Evolutionary conservation across 1,284 basidiomycete species (phyloP).

Genomic region (Athelia psychrophila): DNA sequence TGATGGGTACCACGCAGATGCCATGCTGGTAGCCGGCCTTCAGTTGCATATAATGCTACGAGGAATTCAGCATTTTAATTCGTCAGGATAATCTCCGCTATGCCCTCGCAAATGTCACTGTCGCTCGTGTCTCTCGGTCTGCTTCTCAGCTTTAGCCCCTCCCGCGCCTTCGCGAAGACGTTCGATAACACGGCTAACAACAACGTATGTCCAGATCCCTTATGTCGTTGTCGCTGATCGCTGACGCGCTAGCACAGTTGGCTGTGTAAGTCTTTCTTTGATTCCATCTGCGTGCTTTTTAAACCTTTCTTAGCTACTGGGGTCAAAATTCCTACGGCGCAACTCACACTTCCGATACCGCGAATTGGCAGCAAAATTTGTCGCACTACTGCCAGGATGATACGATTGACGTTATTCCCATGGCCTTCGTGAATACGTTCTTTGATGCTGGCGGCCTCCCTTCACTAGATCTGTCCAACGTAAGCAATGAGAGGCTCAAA

Average conservation of each 20-base stretch:
- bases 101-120: no score
- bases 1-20: no score
- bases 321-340: constrained; percentile 59
- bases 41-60: no score
- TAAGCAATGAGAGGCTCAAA: constrained; percentile 20
- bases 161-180: constrained; percentile 1
- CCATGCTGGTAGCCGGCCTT: no score
- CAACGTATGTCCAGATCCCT: constrained; percentile 12
- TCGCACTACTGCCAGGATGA: constrained; percentile 53
- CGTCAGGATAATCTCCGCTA: no score
- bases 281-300: not conserved
- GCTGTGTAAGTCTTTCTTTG: constrained; percentile 11
- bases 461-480: constrained; percentile 59
- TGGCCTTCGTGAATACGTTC: constrained; percentile 60
- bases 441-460: constrained; percentile 54
- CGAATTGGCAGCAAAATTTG: constrained; percentile 48
- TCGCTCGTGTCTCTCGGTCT: not conserved
- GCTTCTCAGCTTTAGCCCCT: not conserved
- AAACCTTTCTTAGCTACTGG: constrained; percentile 30
- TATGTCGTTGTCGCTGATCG: not conserved
- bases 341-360: constrained; percentile 36
- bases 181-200: constrained; percentile 16
- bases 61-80: no score
- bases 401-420: constrained; percentile 49
- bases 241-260: constrained; percentile 9